These are phyloP conservation scores for Acacia concinna DNA, from an alignment of 331 rosid genomes.

Conservation along the genomic window DNA sequence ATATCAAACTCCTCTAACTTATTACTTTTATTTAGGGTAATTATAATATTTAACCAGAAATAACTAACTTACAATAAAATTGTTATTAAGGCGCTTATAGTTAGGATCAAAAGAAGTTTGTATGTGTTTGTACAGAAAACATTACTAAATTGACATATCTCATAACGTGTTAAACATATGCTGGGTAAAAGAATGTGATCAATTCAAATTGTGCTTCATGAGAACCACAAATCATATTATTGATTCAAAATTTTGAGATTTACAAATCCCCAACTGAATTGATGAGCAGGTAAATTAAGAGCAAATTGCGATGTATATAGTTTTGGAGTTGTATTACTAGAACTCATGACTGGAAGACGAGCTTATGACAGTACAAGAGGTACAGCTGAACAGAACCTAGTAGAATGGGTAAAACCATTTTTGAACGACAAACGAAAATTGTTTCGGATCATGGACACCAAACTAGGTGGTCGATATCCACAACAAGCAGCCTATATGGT, in stretches of 20 bases:
- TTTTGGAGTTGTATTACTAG: slow-evolving; percentile 24
- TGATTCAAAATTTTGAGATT: not conserved
- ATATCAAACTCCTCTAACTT: too few relatives aligned
- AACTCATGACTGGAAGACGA: slow-evolving; percentile 53
- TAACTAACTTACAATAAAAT: too few relatives aligned
- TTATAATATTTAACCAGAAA: too few relatives aligned
- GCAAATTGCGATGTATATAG: not conserved
- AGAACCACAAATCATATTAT: not conserved
- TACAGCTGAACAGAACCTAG: slow-evolving; percentile 12
- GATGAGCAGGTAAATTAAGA: not conserved
- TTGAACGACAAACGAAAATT: slow-evolving; percentile 50
- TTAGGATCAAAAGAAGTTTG: too few relatives aligned
- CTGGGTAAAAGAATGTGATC: not conserved
- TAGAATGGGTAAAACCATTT: slow-evolving; percentile 59
- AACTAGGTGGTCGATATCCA: slow-evolving; percentile 63
- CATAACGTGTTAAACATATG: too few relatives aligned
- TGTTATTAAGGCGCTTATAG: too few relatives aligned
- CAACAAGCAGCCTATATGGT: slow-evolving; percentile 53
- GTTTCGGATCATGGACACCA: slow-evolving; percentile 67
- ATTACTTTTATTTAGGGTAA: too few relatives aligned
- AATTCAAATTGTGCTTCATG: not conserved
- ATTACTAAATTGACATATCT: too few relatives aligned
- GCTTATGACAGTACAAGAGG: slow-evolving; percentile 50
- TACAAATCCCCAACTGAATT: not conserved
- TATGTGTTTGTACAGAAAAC: too few relatives aligned